These are phyloP conservation scores for Termitomyces titanicus DNA, from an alignment of 768 basidiomycete genomes.

Conservation along the genomic window DNA sequence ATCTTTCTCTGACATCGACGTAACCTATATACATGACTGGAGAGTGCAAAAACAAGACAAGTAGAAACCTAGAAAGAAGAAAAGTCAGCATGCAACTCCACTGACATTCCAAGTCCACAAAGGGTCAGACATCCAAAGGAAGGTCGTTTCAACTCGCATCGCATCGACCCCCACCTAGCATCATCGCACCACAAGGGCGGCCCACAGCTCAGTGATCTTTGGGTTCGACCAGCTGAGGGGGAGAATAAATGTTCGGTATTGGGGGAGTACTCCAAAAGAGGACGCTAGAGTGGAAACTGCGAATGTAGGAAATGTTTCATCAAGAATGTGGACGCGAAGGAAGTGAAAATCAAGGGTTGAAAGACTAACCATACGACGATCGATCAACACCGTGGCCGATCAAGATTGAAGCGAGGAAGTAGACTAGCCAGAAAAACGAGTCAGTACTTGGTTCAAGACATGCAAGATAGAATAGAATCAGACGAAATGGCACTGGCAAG, in stretches of 20 bases:
- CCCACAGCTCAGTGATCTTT: constrained; percentile 61
- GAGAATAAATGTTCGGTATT: constrained; percentile 67
- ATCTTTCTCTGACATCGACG: not conserved
- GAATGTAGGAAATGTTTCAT: constrained; percentile 73
- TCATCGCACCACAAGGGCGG: constrained; percentile 69
- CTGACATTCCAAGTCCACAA: too few species aligned
- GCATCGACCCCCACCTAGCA: constrained; percentile 71
- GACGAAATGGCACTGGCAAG: constrained; percentile 90
- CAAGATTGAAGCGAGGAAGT: too few species aligned
- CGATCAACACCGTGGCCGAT: too few species aligned
- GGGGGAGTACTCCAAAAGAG: constrained; percentile 73
- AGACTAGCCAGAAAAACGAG: too few species aligned
- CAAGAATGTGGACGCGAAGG: constrained; percentile 21
- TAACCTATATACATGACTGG: too few species aligned
- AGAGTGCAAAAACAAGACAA: too few species aligned
- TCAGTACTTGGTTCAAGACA: constrained; percentile 5
- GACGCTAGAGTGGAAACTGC: constrained; percentile 85
- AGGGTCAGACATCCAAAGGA: constrained; percentile 88
- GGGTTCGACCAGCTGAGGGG: constrained; percentile 73
- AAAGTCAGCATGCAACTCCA: too few species aligned
- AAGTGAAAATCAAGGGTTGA: not conserved
- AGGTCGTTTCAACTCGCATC: constrained; percentile 72
- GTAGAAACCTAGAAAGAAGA: too few species aligned
- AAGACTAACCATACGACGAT: not conserved
- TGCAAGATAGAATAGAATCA: constrained; percentile 36